Base-by-base conservation (phyloP, 1,284 basidiomycete genomes). In the Amylostereum areolatum region DNA sequence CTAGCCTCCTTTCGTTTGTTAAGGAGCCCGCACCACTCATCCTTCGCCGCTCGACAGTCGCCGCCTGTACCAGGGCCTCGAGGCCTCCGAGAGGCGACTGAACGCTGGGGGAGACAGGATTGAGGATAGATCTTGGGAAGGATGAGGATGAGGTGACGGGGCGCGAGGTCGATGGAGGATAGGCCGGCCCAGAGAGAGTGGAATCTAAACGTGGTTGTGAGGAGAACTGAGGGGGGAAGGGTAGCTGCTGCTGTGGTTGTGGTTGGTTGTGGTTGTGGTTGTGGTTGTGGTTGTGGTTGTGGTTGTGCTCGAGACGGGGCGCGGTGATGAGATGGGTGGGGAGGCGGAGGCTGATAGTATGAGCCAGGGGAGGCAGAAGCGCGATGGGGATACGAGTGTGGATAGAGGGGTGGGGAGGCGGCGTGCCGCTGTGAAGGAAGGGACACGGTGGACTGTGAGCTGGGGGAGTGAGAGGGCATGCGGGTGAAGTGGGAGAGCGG, bases 31-130 rank as follows among this genome's bases (percentile, higher is more conserved):
- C 61, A 46, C 64, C 63, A 47, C 65, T 65, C 35, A 78, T 64
- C 45, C 75, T 62, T 46, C 74, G 67, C 43, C 72, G 69, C 53
- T 80, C 78, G 54, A 76, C 72, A 0, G 73, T 73, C 1, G 78
- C 78, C 31, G 71, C 78, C 59, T 79, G 75, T 10, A 80, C 77
- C 47, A 81, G 69, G 0, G 75, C 75, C 45, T 81, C 77, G 50
- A 81, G 61, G 10, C 72, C 74, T n/a, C 68, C 62, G 28, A 65
- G 52, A 6, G 63, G 59, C 1, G 64, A 59, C 25, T 57, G 57
- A 18, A 43, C n/a, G 56, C 49, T 5, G 53, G 55, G 36, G 25
- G 47, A 42, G 37, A 48, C 33, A 12, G 52, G 56, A 34, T 56
- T 58, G 36, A 55, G 42, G 10, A 55, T 47, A 12, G 54, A 43